These are phyloP conservation scores for Fomitopsis pulvina DNA, from an alignment of 768 basidiomycete genomes.

Conservation along the genomic window DNA sequence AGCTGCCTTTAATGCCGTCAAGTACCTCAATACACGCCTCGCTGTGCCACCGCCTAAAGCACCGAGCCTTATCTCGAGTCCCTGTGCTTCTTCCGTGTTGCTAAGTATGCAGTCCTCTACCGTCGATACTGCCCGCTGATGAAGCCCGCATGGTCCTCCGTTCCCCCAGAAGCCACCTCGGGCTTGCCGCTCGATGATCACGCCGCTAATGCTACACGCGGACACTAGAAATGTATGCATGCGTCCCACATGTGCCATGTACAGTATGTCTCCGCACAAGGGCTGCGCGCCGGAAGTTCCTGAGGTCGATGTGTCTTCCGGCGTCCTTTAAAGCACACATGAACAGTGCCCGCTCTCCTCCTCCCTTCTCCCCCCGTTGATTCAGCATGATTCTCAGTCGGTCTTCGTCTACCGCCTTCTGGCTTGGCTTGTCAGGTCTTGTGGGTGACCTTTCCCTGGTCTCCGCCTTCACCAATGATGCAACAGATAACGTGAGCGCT, in stretches of 20 bases:
- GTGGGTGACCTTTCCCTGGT: slow-evolving; percentile 7
- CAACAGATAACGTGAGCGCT: slow-evolving; percentile 14
- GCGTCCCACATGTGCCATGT: slow-evolving; percentile 2
- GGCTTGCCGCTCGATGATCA: slow-evolving; percentile 1
- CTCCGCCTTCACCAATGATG: slow-evolving; percentile 12
- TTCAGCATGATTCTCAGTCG: slow-evolving; percentile 5
- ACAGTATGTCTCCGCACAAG: neutral
- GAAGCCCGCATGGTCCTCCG: slow-evolving; percentile 2
- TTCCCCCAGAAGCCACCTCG: neutral
- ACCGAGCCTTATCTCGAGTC: slow-evolving; percentile 1
- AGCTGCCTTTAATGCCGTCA: neutral
- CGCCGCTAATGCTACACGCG: neutral
- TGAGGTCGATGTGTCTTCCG: neutral
- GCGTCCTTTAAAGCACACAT: neutral
- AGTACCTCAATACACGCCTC: neutral
- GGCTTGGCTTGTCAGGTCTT: slow-evolving; percentile 7
- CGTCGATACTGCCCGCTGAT: neutral
- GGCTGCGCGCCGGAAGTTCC: neutral
- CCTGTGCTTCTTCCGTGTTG: neutral
- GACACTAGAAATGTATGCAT: neutral
- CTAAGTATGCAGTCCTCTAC: neutral
- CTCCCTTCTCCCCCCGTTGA: slow-evolving; percentile 1
- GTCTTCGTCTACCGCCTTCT: slow-evolving; percentile 5
- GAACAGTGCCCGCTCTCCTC: neutral
- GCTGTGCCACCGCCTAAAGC: neutral